Evolutionary conservation across 768 basidiomycete species (phyloP), one percentile per base, ranked within the genome.

Genomic region (Tylopilus sp.): DNA sequence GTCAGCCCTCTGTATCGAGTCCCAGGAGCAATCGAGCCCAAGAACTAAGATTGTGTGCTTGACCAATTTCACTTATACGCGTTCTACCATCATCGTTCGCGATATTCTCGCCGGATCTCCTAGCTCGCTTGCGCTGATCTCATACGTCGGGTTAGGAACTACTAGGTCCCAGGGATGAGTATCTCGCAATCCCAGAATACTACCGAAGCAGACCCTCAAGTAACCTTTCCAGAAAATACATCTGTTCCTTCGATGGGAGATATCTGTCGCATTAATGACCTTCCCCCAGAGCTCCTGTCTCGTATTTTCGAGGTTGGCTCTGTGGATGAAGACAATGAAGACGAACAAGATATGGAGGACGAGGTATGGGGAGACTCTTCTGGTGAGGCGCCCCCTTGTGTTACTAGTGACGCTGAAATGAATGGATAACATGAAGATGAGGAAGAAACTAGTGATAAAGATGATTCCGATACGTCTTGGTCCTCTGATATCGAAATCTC

Each of bases 241-340:
- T 80, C 70, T 50, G 61, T 74, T 23, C 76, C 80, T 11, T 79
- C 79, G 0, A 64, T 63, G 21, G 71, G 73, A 2, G 52, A 48
- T 23, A 30, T 50, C 44, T 82, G 80, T 54, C 78, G 74, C 1
- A 71, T 83, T 30, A 78, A 82, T 49, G 65, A 70, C 33, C 73
- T 83, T 15, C 81, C 82, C 2, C 75, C 75, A 17, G 82, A 84
- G 58, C 69, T 85, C 22, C 73, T 85, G 6, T 78, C 75, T 1
- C 72, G 77, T 52, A 78, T 85, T 50, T 85, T 83, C 57, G 64
- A 73, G 11, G 55, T 76, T 8, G 82, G 82, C 5, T 70, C 73
- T 45, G 62, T 70, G 31, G 70, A 71, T 31, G 73, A 69, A 1
- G 28, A 4, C 7, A 59, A 47, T 0, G 61, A 65, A 2, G 72